Evolutionary conservation across 331 rosid species (phyloP).

Genomic region (Quercus lobata): DNA sequence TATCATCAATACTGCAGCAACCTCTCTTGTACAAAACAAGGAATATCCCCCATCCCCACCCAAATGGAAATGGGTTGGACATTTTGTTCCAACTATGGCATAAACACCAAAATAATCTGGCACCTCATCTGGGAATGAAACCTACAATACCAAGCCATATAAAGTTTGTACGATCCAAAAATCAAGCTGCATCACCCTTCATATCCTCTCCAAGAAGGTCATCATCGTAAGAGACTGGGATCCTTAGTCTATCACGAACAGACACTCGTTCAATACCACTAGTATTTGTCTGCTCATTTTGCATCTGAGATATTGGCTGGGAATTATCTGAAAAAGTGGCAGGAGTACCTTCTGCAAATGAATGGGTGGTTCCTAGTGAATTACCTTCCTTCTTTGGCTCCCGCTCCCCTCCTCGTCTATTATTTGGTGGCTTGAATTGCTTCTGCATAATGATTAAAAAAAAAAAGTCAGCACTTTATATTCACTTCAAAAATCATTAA

Average conservation of each 20-base stretch:
- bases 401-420: conserved; percentile 18
- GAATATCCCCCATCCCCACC: background rate
- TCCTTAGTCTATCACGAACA: conserved; percentile 70
- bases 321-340: conserved; percentile 12
- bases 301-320: conserved; percentile 7
- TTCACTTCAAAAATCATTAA: background rate
- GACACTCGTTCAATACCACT: conserved; percentile 34
- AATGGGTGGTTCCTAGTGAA: conserved; percentile 17
- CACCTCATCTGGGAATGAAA: background rate
- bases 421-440: background rate
- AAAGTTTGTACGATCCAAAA: background rate
- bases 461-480: background rate
- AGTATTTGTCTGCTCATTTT: conserved; percentile 35
- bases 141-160: background rate
- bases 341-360: background rate
- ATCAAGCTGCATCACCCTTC: conserved; percentile 27
- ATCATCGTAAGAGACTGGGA: conserved; percentile 78
- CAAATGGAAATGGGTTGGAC: background rate
- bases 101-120: background rate
- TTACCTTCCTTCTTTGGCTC: conserved; percentile 33
- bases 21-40: background rate
- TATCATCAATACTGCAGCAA: background rate
- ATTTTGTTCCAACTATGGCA: background rate
- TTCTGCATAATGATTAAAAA: too few species aligned
- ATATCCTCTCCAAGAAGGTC: conserved; percentile 46